Evolutionary conservation across 2,329 filamentous ascomycete genomes (phyloP).

Genomic region (Pochonia chlamydosporia): DNA sequence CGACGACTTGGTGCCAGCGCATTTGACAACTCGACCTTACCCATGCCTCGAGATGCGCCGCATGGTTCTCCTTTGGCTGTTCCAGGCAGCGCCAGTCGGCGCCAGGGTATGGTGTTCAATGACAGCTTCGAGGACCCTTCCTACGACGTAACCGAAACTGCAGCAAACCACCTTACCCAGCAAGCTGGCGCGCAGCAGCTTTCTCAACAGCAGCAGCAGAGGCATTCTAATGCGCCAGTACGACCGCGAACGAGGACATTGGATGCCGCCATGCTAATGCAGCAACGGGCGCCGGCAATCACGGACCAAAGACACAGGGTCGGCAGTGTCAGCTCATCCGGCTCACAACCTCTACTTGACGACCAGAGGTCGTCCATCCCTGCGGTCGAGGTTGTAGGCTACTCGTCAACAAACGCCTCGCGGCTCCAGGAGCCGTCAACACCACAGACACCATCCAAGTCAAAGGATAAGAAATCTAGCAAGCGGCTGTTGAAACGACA

Average conservation of each 20-base stretch:
- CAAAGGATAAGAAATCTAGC: conserved; percentile 38
- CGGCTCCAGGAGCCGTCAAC: conserved; percentile 29
- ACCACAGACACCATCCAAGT: conserved; percentile 11
- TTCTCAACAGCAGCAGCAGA: conserved; percentile 18
- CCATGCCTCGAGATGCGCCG: conserved; percentile 21
- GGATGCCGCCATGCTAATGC: conserved; percentile 47
- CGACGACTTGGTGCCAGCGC: conserved; percentile 19
- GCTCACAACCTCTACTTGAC: conserved; percentile 47
- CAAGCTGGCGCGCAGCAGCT: conserved; percentile 3
- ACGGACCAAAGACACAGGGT: conserved; percentile 56
- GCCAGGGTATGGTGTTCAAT: conserved; percentile 57
- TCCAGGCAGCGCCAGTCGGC: conserved; percentile 33
- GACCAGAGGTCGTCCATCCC: conserved; percentile 37
- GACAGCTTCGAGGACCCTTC: conserved; percentile 44
- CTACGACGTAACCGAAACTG: conserved; percentile 31
- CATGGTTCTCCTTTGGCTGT: conserved; percentile 27
- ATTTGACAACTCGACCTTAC: conserved; percentile 12
- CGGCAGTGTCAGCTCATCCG: conserved; percentile 63
- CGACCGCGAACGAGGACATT: conserved; percentile 54
- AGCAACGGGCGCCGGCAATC: conserved; percentile 30
- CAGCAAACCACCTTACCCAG: conserved; percentile 4
- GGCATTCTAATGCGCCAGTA: conserved; percentile 26
- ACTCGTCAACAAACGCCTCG: conserved; percentile 31
- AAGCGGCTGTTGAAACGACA: conserved; percentile 51
- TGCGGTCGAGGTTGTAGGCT: conserved; percentile 36